Evolutionary conservation across 768 basidiomycete genomes (phyloP), one percentile per base, ranked within the genome.

Genomic region (Leccinum sublutescens): DNA sequence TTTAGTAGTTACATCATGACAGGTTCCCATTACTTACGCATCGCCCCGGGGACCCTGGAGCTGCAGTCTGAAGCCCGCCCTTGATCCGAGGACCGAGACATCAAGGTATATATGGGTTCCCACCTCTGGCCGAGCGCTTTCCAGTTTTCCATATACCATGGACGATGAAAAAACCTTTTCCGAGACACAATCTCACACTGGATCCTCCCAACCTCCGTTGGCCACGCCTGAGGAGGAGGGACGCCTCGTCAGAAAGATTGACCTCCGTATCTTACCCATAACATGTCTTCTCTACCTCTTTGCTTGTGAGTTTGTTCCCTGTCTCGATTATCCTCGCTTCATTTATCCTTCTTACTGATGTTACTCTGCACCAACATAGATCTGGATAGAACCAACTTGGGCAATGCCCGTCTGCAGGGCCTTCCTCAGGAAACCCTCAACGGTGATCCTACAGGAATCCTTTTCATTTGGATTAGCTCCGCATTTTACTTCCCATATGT

Each of bases 401-500:
- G 90, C 10, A 92, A 92, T 69, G 91, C 91, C 25, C 81, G 89
- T 58, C 75, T 91, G 19, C 88, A 88, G 74, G 85, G 87, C n/a
- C 76, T 93, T 3, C 80, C 85, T 6, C 71, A 85, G 34, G 87
- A 91, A 64, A 74, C 77, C 10, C 82, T 92, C 9, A 76, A 79
- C 8, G 88, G 89, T 7, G 90, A 91, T 68, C 80, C 80, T 2
- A 84, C 82, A 0, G 89, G 90, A 1, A 61, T 76, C 33, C 77
- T 84, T 17, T 91, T 84, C 67, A 84, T 88, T 68, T 91, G 89
- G 90, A 74, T 88, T 45, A 88, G 82, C 64, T 89, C 89, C 1
- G 80, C 79, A 5, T 93, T 92, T 74, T 92, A 86, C 76, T 86
- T 92, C 66, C 82, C 91, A 61, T 92, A 91, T 65, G 89, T 87